A percentile compares a stretch with the other conserved stretches of the same genome.
These are phyloP conservation scores for Picea sitchensis DNA, from an alignment of 75 land plant genomes.

Conservation along the genomic window DNA sequence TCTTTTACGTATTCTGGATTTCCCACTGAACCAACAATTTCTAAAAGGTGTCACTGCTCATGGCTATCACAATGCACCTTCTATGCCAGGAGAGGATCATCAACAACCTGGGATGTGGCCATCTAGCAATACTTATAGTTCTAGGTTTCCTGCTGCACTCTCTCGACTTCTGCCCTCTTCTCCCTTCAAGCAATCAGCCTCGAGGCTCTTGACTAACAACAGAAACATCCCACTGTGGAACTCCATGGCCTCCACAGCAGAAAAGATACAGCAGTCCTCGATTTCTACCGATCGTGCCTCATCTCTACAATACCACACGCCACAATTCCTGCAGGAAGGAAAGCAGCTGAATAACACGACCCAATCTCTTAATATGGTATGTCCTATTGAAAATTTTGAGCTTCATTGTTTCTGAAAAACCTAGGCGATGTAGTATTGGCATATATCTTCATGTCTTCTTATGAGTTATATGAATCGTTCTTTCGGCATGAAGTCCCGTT, in stretches of 20 bases:
- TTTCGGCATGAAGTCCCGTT: not conserved
- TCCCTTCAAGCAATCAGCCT: not conserved
- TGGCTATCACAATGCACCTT: not conserved
- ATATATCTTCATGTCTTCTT: not conserved
- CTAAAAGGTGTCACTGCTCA: not conserved
- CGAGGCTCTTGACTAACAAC: not conserved
- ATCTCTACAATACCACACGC: not conserved
- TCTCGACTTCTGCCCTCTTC: constrained; percentile 2
- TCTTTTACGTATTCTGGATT: not conserved
- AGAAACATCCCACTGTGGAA: constrained; percentile 3
- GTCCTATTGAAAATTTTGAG: not conserved
- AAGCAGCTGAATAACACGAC: not conserved
- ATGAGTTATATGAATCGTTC: not conserved
- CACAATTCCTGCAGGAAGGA: not conserved
- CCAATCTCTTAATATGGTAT: not conserved
- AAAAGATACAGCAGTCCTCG: too few species aligned
- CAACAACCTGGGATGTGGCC: not conserved
- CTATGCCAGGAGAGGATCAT: constrained; percentile 1
- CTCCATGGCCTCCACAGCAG: not conserved
- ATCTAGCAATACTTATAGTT: not conserved
- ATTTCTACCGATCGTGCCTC: not conserved
- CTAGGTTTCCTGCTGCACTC: not conserved
- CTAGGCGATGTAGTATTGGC: too few species aligned
- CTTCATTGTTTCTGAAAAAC: not conserved
- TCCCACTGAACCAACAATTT: not conserved